Evolutionary conservation across 495 filamentous ascomycete species (phyloP).

Genomic region (Pyronema omphalodes): DNA sequence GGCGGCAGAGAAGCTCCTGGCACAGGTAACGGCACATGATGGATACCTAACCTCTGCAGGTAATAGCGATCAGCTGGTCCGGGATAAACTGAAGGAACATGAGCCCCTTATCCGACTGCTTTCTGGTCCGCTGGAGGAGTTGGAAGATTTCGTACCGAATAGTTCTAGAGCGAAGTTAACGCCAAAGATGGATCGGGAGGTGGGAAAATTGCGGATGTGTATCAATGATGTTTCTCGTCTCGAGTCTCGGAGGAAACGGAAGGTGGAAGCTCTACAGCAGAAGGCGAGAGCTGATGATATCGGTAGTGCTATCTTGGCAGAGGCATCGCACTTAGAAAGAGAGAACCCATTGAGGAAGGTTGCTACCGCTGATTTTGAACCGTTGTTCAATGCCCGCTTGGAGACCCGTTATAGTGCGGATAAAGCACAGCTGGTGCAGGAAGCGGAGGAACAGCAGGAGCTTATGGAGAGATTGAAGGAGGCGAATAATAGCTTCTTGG

Average conservation of each 20-base stretch:
- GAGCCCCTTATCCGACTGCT: conserved; percentile 57
- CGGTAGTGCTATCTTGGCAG: conserved; percentile 41
- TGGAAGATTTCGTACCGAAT: conserved; percentile 62
- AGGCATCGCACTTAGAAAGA: conserved; percentile 70
- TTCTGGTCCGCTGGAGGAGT: conserved; percentile 41
- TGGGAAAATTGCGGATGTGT: conserved; percentile 49
- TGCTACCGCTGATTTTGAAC: conserved; percentile 73
- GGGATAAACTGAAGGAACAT: conserved; percentile 56
- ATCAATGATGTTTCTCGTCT: conserved; percentile 70
- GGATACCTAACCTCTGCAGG: conserved; percentile 75
- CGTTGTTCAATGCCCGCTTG: conserved; percentile 69
- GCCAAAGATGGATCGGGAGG: conserved; percentile 58
- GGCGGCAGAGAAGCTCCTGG: conserved; percentile 57
- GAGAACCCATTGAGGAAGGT: conserved; percentile 69
- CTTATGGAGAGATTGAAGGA: conserved; percentile 46
- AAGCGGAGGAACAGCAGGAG: conserved; percentile 59
- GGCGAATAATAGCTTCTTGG: conserved; percentile 60
- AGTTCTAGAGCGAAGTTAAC: conserved; percentile 60
- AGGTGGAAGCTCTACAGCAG: conserved; percentile 53
- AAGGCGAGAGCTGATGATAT: conserved; percentile 81
- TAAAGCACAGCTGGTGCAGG: conserved; percentile 45
- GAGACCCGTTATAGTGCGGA: conserved; percentile 58
- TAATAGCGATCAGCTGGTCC: conserved; percentile 64
- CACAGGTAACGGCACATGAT: conserved; percentile 56
- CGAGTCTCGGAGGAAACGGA: conserved; percentile 55